These are phyloP conservation scores for Colletotrichum sp. DNA, from an alignment of 2,329 filamentous ascomycete species.

Conservation along the genomic window DNA sequence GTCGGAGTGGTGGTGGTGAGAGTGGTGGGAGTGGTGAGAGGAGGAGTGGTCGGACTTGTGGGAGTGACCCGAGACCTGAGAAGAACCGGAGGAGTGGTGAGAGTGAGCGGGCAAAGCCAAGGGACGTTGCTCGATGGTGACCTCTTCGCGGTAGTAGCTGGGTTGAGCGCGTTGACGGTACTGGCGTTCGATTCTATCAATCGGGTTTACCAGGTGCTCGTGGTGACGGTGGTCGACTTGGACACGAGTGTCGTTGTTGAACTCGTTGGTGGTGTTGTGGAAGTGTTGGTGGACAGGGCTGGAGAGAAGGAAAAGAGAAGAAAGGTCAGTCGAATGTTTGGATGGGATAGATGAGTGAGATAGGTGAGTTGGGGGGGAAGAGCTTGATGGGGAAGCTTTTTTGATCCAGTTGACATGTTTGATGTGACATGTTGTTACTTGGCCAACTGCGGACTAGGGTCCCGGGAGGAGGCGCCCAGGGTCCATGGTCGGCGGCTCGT, in stretches of 20 bases:
- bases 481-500: conserved; percentile 20
- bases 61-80: conserved; percentile 46
- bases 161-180: conserved; percentile 68
- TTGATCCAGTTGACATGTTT: conserved; percentile 14
- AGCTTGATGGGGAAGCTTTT: conserved; percentile 21
- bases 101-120: conserved; percentile 41
- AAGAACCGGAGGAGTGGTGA: conserved; percentile 26
- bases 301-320: conserved; percentile 22
- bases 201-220: conserved; percentile 51
- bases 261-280: conserved; percentile 40
- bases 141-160: conserved; percentile 46
- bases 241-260: conserved; percentile 66
- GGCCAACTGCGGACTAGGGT: conserved; percentile 22
- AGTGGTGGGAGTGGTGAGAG: conserved; percentile 11
- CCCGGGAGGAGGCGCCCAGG: conserved; percentile 18
- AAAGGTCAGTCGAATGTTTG: conserved; percentile 30
- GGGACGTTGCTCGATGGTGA: conserved; percentile 29
- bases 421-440: conserved; percentile 22
- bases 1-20: background rate
- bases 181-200: conserved; percentile 71
- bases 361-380: background rate
- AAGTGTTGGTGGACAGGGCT: conserved; percentile 23
- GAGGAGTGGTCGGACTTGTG: conserved; percentile 31
- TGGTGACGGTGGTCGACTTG: conserved; percentile 64
- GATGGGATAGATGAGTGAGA: conserved; percentile 1